These are phyloP conservation scores for Casuarina cunninghamiana DNA, from an alignment of 306 rosid species.

Conservation along the genomic window DNA sequence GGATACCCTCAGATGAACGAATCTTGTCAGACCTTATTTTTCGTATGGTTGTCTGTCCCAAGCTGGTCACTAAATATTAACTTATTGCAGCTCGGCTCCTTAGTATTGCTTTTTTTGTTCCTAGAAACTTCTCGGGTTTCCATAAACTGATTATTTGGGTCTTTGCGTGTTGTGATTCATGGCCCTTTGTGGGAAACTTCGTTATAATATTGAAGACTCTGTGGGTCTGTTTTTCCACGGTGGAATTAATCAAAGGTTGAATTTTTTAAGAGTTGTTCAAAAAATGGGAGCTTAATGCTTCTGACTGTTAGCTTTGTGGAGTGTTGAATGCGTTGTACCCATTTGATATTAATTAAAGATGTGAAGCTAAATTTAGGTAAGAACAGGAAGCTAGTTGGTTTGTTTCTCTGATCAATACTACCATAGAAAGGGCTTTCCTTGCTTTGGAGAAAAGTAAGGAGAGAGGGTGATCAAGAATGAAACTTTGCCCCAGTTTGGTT, in stretches of 20 bases:
- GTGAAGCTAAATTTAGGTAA: neutral
- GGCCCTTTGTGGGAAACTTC: neutral
- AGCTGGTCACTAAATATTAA: neutral
- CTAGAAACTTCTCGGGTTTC: too few species aligned
- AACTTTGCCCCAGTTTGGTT: neutral
- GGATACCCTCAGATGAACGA: neutral
- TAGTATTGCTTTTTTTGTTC: neutral
- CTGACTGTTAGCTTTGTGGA: conserved; percentile 3
- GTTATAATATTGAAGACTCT: neutral
- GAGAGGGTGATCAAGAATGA: neutral
- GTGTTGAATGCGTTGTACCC: neutral
- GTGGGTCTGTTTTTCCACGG: neutral
- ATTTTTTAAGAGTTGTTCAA: too few species aligned
- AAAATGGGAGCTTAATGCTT: neutral
- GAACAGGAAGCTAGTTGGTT: neutral
- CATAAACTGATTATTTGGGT: too few species aligned
- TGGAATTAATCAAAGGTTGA: conserved; percentile 5
- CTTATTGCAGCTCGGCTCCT: neutral
- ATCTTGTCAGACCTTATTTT: neutral
- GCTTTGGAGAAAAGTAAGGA: neutral
- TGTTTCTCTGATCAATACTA: neutral
- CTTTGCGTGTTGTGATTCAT: too few species aligned
- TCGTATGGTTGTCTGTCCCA: neutral
- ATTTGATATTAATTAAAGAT: neutral
- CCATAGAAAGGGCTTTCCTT: neutral